These are phyloP conservation scores for Eutypa lata DNA, from an alignment of 2,329 filamentous ascomycete genomes.

Conservation along the genomic window DNA sequence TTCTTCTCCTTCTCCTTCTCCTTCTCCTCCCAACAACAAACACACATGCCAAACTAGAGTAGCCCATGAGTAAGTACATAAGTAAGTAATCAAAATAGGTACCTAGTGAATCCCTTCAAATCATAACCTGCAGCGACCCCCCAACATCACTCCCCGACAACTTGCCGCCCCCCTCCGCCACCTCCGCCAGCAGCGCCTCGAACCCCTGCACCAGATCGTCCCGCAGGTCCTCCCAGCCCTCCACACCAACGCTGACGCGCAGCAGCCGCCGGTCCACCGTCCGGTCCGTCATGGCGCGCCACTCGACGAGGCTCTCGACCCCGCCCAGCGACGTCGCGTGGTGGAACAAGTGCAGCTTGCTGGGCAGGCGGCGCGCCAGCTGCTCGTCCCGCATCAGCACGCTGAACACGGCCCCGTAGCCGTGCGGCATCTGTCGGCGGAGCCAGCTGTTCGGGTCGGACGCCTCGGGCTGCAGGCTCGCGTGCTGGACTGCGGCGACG, in stretches of 20 bases:
- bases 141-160: neutral
- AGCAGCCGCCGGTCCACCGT: constrained; percentile 69
- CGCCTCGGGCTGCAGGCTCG: constrained; percentile 69
- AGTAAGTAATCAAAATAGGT: too few relatives aligned
- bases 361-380: constrained; percentile 68
- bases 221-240: constrained; percentile 80
- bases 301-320: constrained; percentile 94
- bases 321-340: constrained; percentile 93
- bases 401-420: constrained; percentile 85
- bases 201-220: constrained; percentile 70
- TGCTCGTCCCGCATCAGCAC: constrained; percentile 61
- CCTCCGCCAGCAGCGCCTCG: constrained; percentile 44
- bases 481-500: constrained; percentile 63
- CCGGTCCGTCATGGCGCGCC: constrained; percentile 83
- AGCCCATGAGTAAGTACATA: too few relatives aligned
- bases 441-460: constrained; percentile 64
- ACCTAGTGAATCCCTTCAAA: too few relatives aligned
- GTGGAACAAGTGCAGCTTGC: constrained; percentile 78
- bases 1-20: too few relatives aligned
- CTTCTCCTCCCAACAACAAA: too few relatives aligned
- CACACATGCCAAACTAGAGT: too few relatives aligned
- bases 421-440: constrained; percentile 82
- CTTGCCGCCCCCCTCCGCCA: constrained; percentile 6
- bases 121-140: neutral
- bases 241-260: constrained; percentile 81